Evolutionary conservation across 1,284 basidiomycete species (phyloP), one percentile per base, ranked within the genome.

Genomic region (Irpex sp.): DNA sequence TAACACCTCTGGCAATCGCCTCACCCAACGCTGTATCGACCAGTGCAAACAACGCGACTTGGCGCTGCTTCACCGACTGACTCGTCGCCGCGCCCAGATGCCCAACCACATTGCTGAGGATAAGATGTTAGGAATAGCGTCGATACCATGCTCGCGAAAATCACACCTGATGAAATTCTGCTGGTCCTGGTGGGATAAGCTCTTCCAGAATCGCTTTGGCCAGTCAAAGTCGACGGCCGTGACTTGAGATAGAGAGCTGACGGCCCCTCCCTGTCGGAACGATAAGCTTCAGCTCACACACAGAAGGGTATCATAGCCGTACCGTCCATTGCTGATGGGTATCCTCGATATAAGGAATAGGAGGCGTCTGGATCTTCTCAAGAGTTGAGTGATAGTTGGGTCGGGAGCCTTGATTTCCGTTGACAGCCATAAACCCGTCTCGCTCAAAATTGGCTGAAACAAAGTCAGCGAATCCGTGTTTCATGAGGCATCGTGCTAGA

Each of bases 151-250:
- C 26, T 26, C 26, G 26, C 26, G 26, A 26, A 26, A 26, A 26
- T 5, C 68, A 57, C 37, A 72, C 74, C 68, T 70, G 68, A 80
- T 73, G 59, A 78, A 71, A 58, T 77, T 74, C 62, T 74, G 67
- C 61, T 75, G 72, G 63, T 76, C 76, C 31, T 68, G 69, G 49
- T 75, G 72, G 21, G 76, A 75, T 51, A 81, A 77, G 33, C 77
- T 75, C 59, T 74, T 73, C 72, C 72, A 74, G 66, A 82, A 75
- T 13, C 68, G 72, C 19, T 78, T 69, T 3, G 81, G 78, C 72
- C 80, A 81, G 61, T 76, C 76, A 61, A 81, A 82, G 68, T 82
- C 80, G 64, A 78, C 66, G 57, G 75, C 74, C 31, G 70, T 73
- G 36, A 75, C 71, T 66, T 73, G 70, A 35, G 73, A 68, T 15